Evolutionary conservation across 805 yeast species (phyloP).

Genomic region (Millerozyma acaciae): DNA sequence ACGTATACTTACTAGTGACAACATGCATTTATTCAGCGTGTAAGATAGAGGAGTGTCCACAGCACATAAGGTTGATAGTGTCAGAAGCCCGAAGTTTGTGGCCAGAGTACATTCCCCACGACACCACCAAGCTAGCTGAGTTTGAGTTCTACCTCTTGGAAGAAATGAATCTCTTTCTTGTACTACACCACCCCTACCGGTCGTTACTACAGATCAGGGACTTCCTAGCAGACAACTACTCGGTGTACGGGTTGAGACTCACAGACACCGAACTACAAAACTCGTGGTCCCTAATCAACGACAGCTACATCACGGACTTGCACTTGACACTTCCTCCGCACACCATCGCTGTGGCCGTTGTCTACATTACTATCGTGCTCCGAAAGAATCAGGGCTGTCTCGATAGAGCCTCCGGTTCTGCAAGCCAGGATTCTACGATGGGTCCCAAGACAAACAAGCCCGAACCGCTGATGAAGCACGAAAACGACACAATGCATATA

Average conservation of each 20-base stretch:
- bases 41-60: conserved; percentile 94
- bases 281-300: conserved; percentile 87
- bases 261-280: conserved; percentile 72
- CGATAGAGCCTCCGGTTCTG: conserved; percentile 7
- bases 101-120: conserved; percentile 94
- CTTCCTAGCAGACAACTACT: conserved; percentile 32
- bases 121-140: conserved; percentile 87
- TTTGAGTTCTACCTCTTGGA: conserved; percentile 92
- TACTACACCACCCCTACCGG: conserved; percentile 75
- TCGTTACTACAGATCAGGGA: conserved; percentile 53
- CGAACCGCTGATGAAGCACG: conserved; percentile 11
- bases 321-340: conserved; percentile 87
- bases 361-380: conserved; percentile 72
- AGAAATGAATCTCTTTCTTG: conserved; percentile 69
- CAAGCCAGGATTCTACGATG: conserved; percentile 7
- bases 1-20: conserved; percentile 74
- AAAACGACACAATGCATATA: conserved; percentile 23
- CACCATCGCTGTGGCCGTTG: conserved; percentile 73
- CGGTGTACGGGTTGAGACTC: conserved; percentile 30
- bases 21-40: conserved; percentile 87
- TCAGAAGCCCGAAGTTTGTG: conserved; percentile 84
- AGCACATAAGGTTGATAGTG: conserved; percentile 79
- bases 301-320: conserved; percentile 82
- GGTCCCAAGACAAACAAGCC: conserved; percentile 11
- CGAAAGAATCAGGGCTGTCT: conserved; percentile 31